These are phyloP conservation scores for Boechera divaricarpa DNA, from an alignment of 345 rosid species.

Conservation along the genomic window DNA sequence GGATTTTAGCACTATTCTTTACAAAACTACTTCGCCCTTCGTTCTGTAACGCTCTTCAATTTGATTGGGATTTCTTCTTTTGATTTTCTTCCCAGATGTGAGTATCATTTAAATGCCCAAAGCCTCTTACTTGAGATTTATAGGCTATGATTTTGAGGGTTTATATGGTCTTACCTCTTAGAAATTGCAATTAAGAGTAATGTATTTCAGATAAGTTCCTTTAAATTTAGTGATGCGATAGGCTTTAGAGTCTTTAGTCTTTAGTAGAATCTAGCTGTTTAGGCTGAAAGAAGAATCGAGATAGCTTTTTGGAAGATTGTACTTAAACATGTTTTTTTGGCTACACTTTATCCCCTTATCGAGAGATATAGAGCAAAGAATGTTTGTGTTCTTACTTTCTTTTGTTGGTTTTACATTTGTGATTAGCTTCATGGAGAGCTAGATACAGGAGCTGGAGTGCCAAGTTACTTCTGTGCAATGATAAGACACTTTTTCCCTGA, in stretches of 20 bases:
- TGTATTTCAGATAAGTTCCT: background rate
- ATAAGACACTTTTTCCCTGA: conserved; percentile 65
- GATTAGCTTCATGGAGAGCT: conserved; percentile 84
- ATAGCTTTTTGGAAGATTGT: background rate
- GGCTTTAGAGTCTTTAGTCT: conserved; percentile 5
- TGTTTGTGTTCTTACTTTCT: conserved; percentile 24
- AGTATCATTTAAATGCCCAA: background rate
- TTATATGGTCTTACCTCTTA: conserved; percentile 1
- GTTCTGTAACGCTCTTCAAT: conserved; percentile 4
- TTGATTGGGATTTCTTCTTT: background rate
- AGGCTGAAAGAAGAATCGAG: background rate
- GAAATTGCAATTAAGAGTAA: background rate
- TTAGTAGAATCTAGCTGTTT: background rate
- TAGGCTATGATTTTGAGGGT: background rate
- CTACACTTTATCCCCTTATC: background rate
- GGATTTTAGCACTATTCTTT: background rate
- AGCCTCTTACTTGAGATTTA: background rate
- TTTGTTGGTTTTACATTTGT: conserved; percentile 3
- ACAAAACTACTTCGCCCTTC: background rate
- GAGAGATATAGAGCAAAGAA: background rate
- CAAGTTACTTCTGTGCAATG: conserved; percentile 65
- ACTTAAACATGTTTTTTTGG: background rate
- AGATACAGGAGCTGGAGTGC: conserved; percentile 73
- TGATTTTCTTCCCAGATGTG: background rate
- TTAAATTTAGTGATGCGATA: background rate